Evolutionary conservation across 345 rosid genomes (phyloP), one percentile per base, ranked within the genome.

Genomic region (Streptanthus diversifolius): DNA sequence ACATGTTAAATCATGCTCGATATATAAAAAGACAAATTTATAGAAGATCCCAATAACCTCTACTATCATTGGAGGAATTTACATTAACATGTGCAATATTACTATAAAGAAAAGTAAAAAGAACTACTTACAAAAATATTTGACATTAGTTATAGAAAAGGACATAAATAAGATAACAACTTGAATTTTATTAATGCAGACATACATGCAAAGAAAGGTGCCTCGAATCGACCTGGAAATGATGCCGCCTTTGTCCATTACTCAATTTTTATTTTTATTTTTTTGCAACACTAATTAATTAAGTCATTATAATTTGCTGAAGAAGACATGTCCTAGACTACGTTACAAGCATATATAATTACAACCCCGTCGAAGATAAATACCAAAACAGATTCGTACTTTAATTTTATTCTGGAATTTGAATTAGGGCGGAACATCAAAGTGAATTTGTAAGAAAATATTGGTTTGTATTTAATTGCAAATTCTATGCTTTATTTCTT

Each of bases 121-220:
- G 15, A 41, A 13, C 7, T 54, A 44, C 1, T 59, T 43, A 25
- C 51, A 56, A 1, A 43, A 0, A 45, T 22, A 36, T 43, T 36
- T 36, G 18, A 57, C 60, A 47, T 37, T 25, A 45, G 67, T 57
- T 57, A 47, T 10, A 25, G 51, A 39, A 19, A 59, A 40, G 1
- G 56, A 60, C 63, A 68, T 7, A 58, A 51, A 39, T 59, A n/a
- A 40, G 12, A 67, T 49, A 53, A 59, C 62, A 51, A 75, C 47
- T 3, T 62, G 32, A 30, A 8, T 55, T 64, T 43, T 66, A 47
- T 22, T 21, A 68, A 52, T 30, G 39, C 63, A 58, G 62, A 67
- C 74, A 17, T 68, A 59, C 58, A 67, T 75, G 55, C 68, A 74
- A 51, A n/a, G n/a, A 75, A 75, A 67, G 63, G 73, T 75, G 63